Conservation (phyloP, 1,139 yeast species). For the Nakaseomyces kungkrabaensis region DNA sequence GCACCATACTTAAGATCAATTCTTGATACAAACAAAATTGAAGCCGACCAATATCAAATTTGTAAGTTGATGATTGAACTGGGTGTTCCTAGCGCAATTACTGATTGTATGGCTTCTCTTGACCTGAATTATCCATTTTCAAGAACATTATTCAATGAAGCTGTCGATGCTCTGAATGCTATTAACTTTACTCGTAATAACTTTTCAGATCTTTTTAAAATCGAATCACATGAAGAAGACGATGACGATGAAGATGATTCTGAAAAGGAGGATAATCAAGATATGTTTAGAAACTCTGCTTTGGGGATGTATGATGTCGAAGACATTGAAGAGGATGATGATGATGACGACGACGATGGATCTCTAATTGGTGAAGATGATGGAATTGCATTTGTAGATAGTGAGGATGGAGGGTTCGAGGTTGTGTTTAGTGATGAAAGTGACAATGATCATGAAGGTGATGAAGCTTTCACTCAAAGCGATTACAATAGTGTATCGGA, state of each 20-base stretch:
- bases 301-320: constrained; percentile 88
- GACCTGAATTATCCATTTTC: constrained; percentile 67
- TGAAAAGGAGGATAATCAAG: constrained; percentile 68
- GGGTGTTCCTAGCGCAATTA: constrained; percentile 48
- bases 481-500: constrained; percentile 3
- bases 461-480: constrained; percentile 10
- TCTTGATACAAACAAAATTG: constrained; percentile 43
- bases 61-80: constrained; percentile 59
- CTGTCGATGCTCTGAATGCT: constrained; percentile 51
- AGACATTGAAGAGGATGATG: constrained; percentile 58
- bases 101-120: constrained; percentile 48
- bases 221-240: constrained; percentile 48
- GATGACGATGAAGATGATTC: constrained; percentile 58
- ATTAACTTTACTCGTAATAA: constrained; percentile 55
- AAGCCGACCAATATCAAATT: constrained; percentile 49
- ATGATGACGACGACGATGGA: constrained; percentile 35
- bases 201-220: constrained; percentile 47
- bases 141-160: constrained; percentile 45
- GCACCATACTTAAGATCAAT: constrained; percentile 52
- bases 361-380: constrained; percentile 32
- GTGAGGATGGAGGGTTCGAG: constrained; percentile 33
- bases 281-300: constrained; percentile 76
- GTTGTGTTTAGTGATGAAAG: constrained; percentile 36
- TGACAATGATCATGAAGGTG: constrained; percentile 20
- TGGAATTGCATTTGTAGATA: constrained; percentile 32